Evolutionary conservation across 2,329 filamentous ascomycete genomes (phyloP), one percentile per base, ranked within the genome.

Genomic region (Salinomyces thailandicus): DNA sequence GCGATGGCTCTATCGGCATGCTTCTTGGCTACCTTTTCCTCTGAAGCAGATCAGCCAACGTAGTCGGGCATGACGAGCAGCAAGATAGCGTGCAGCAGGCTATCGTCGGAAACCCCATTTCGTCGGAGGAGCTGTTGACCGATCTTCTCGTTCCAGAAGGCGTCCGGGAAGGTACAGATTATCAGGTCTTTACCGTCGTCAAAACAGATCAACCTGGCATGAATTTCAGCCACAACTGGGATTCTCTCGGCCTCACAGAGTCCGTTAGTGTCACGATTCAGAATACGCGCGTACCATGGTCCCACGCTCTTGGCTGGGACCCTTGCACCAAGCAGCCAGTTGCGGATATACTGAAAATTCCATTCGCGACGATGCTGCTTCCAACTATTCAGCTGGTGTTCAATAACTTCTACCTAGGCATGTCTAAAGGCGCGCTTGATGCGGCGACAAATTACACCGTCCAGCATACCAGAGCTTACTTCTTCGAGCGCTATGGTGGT

Each of bases 381-480:
- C 76, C 76, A 0, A 73, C 71, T 0, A 77, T 79, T 40, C 75
- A 80, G 51, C 66, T 79, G 0, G 71, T 77, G n/a, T 80, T 80
- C 55, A 66, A 64, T 50, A 79, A 79, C 52, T 75, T 80, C 49
- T 79, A 80, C 51, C 60, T 79, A 1, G 75, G 75, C 2, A 79
- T 79, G 41, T 71, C 75, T 0, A 63, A 68, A 29, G 75, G 77
- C 0, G 70, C 75, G 0, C 60, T 80, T 0, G 60, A 69, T 5
- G 67, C 66, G 29, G 75, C 73, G 1, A 55, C 67, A 0, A 64
- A 66, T 17, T 81, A 79, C 43, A 81, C 76, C 0, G 57, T 55
- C 2, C 67, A 65, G 16, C 59, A 59, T 15, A 81, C 77, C 0
- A 66, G 77, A 1, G 61, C 77, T 0, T 80, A 80, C 51, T 71